Base-by-base conservation (phyloP, 2,329 filamentous ascomycete genomes). In the Penicillium sp. region DNA sequence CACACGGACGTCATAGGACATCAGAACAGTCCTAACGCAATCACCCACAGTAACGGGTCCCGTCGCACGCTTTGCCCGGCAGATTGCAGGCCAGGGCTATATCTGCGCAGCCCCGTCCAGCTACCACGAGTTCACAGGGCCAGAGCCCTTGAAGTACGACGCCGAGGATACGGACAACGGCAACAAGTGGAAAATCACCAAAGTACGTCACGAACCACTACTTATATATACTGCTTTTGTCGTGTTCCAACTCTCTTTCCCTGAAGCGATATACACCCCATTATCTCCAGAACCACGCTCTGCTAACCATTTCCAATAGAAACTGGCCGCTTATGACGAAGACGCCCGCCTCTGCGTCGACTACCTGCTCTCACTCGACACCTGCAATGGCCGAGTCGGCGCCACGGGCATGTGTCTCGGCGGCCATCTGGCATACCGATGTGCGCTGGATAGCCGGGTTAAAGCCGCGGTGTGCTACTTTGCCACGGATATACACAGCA, bases 331-430 rank as follows among this genome's bases (percentile, higher is more conserved):
- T 6, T 96, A 96, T 68, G 91, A 96, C 62, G 87, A 86, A 66
- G 88, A 92, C 62, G 83, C 86, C 2, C 75, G 76, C 51, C 77
- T 83, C 37, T 80, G 83, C 3, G 81, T 92, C 31, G 83, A 89
- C 66, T 75, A 83, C 53, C 81, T 93, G 27, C 77, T 92, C 3
- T 80, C 78, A 23, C 78, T 90, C 20, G 79, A 82, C 4, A 89
- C 86, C n/a, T 89, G 90, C 71, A 95, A 84, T 53, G 90, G 90
- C 43, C 80, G 81, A 31, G 81, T 95, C 58, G 88, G 88, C 40
- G 77, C 85, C 4, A 90, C 87, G 10, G 89, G 89, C 53, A 96
- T 96, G 91, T 96, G 91, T 69, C 82, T 96, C 1, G 92, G 92
- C 45, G 91, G 92, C 1, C 92, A 96, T 66, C 81, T 96, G 15